These are phyloP conservation scores for Metarhizium album DNA, from an alignment of 2,329 filamentous ascomycete genomes.

Conservation along the genomic window DNA sequence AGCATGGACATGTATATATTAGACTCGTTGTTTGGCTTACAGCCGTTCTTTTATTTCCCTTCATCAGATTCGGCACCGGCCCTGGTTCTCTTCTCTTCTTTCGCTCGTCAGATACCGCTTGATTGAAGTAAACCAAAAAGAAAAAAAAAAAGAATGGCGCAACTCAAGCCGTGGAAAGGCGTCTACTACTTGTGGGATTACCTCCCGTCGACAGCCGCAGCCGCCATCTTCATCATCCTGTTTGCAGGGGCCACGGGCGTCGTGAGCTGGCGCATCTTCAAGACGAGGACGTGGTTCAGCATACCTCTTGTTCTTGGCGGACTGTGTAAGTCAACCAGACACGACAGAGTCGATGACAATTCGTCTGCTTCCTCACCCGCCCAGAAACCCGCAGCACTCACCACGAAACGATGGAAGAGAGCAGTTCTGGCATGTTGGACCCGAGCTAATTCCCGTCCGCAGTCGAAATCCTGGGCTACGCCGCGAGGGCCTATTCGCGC, in stretches of 20 bases:
- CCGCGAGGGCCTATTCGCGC: conserved; percentile 19
- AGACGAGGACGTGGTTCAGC: conserved; percentile 38
- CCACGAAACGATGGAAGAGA: too few relatives aligned
- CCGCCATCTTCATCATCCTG: conserved; percentile 33
- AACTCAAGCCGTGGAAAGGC: conserved; percentile 19
- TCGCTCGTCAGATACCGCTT: too few relatives aligned
- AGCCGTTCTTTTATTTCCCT: too few relatives aligned
- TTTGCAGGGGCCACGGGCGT: conserved; percentile 32
- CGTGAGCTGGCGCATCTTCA: conserved; percentile 31
- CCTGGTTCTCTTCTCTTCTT: too few relatives aligned
- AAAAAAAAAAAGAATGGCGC: conserved; percentile 14
- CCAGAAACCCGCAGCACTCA: too few relatives aligned
- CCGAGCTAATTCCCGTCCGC: neutral
- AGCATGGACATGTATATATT: too few relatives aligned
- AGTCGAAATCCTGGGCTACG: conserved; percentile 35
- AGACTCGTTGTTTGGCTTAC: too few relatives aligned
- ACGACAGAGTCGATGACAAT: too few relatives aligned
- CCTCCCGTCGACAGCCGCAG: conserved; percentile 32
- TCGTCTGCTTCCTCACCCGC: too few relatives aligned
- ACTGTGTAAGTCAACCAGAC: conserved; percentile 27
- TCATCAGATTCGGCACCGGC: too few relatives aligned
- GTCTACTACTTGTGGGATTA: conserved; percentile 25
- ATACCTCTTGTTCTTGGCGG: conserved; percentile 36
- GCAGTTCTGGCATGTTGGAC: neutral
- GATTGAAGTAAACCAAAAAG: neutral